phyloP scores from a whole-genome alignment of 495 filamentous ascomycete species.

The Clohesyomyces aquaticus region DNA sequence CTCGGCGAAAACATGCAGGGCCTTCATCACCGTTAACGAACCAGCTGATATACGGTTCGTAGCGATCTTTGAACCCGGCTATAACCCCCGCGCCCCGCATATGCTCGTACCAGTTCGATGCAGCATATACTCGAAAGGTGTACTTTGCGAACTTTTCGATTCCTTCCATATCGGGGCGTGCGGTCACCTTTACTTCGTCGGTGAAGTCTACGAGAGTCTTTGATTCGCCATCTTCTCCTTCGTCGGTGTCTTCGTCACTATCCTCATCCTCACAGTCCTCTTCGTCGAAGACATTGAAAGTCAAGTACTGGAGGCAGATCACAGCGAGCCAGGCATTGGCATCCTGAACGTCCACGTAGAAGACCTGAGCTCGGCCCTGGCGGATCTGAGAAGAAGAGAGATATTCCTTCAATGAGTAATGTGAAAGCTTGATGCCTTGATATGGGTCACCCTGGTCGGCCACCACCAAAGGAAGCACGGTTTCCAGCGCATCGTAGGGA shows the following conservation, averaged over 20 bases:
- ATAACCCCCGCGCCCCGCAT: neutral
- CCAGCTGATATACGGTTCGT: constrained; percentile 6
- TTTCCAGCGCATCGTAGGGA: constrained; percentile 13
- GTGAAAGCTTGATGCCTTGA: constrained; percentile 5
- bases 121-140: neutral
- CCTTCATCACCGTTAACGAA: neutral
- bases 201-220: no score
- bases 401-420: constrained; percentile 8
- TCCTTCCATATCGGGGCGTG: no score
- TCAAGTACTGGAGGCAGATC: constrained; percentile 15
- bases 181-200: no score
- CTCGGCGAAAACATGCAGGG: constrained; percentile 1
- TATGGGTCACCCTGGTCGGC: neutral
- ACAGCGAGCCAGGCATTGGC: constrained; percentile 1
- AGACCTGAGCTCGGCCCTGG: neutral
- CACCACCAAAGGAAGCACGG: constrained; percentile 6
- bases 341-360: neutral
- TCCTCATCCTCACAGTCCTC: no score
- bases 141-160: neutral
- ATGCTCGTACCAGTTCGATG: constrained; percentile 10
- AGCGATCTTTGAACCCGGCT: neutral
- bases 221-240: no score
- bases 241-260: no score
- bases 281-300: constrained; percentile 1
- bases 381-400: neutral